Base-by-base conservation (phyloP, 208 protist genomes). In the Crithidia expoeki region DNA sequence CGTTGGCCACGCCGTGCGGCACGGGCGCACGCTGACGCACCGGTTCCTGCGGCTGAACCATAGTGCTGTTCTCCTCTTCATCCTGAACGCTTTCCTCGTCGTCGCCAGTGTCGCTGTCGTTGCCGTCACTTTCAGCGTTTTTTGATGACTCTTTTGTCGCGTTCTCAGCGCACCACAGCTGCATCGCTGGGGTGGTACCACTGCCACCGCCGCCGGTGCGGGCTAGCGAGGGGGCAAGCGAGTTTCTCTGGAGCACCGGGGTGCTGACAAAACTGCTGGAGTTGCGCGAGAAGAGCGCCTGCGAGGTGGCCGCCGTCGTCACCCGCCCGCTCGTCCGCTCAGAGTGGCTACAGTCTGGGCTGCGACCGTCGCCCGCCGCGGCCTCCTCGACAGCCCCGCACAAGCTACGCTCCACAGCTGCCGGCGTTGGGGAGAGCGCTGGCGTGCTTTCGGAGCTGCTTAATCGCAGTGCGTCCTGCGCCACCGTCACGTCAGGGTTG, bases 201-300 rank as follows among this genome's bases (percentile, higher is more conserved):
- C 10, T 7, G 19, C 27, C 33, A 9, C 23, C 21, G 27, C 19
- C 49, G 25, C 52, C 68, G 0, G 40, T 19, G 21, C 38, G 16
- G 14, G 21, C 36, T 3, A 50, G 46, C 49, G 68, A 60, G 17
- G 23, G 36, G 23, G 34, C 33, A 0, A 60, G 32, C 1, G 49
- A 66, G 38, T 14, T 28, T 36, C 49, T 52, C 32, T 21, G n/a
- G 23, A 50, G 6, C 30, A 46, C 46, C 59, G 68, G 68, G 4
- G 47, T 46, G 19, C 42, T 40, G 25, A 38, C 21, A 34, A 60
- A 36, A 49, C 68, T 73, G 68, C 68, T 60, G 17, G 68, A 57
- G 57, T 38, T 19, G 38, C 32, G 28, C 1, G 51, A 60, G 27
- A 70, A 70, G 52, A 70, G 52, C 3, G 11, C 30, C 2, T 27